Conservation (phyloP, 257 asterid species). For the Catharanthus roseus region DNA sequence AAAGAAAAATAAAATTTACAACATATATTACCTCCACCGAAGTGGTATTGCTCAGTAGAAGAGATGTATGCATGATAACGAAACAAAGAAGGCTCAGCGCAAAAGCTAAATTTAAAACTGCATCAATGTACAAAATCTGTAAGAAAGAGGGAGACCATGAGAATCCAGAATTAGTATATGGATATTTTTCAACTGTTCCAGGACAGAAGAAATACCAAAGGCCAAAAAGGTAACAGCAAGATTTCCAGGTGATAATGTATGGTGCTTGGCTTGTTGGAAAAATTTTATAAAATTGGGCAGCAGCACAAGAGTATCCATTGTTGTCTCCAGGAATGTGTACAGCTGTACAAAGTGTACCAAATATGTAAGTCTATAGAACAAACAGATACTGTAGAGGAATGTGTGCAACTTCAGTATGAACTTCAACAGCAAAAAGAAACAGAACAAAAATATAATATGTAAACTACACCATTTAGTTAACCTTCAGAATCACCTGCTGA, state of each 20-base stretch:
- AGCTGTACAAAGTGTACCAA: conserved; percentile 32
- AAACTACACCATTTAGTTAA: neutral
- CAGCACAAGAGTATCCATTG: conserved; percentile 64
- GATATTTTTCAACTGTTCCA: conserved; percentile 9
- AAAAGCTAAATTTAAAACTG: conserved; percentile 88
- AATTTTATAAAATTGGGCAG: conserved; percentile 69
- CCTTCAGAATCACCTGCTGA: neutral
- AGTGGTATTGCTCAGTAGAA: conserved; percentile 75
- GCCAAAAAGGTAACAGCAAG: conserved; percentile 77
- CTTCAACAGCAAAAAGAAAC: neutral
- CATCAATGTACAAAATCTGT: conserved; percentile 72
- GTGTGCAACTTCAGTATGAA: neutral
- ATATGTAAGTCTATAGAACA: conserved; percentile 17
- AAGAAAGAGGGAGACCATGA: conserved; percentile 51
- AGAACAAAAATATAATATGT: neutral
- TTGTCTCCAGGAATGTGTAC: conserved; percentile 72
- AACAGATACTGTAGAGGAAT: neutral
- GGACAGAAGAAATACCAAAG: conserved; percentile 49
- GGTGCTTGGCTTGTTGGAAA: conserved; percentile 44
- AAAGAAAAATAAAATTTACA: neutral
- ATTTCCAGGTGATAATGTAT: conserved; percentile 57
- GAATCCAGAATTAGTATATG: conserved; percentile 26
- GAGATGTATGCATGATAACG: conserved; percentile 60
- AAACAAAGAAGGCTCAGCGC: conserved; percentile 85
- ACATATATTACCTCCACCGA: conserved; percentile 56